phyloP scores from a whole-genome alignment of 768 basidiomycete genomes.

The Trametes cubensis region DNA sequence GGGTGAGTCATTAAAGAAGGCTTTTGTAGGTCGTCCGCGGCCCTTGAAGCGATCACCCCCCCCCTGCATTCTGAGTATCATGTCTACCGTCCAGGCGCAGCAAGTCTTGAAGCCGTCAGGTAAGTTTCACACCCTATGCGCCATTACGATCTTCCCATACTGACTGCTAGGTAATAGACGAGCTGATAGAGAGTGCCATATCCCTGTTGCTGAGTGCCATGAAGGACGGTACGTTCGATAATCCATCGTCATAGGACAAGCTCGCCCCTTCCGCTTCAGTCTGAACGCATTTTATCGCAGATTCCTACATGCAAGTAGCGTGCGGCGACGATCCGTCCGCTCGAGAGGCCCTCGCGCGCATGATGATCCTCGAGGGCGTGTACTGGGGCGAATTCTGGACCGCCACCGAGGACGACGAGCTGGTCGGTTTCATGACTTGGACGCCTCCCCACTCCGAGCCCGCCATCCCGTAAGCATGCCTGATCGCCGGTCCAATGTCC shows the following conservation, averaged over 20 bases:
- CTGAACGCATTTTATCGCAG: background rate
- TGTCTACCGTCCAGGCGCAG: background rate
- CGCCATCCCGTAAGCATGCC: background rate
- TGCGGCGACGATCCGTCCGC: background rate
- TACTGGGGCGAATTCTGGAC: slow-evolving; percentile 13
- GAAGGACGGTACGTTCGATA: background rate
- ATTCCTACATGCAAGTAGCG: background rate
- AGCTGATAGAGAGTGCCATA: slow-evolving; percentile 2
- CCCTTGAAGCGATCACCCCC: too few species aligned
- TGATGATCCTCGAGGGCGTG: slow-evolving; percentile 2
- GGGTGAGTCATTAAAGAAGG: too few species aligned
- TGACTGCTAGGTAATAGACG: background rate
- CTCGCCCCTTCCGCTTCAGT: background rate
- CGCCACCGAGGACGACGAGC: background rate
- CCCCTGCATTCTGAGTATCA: background rate
- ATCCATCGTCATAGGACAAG: background rate
- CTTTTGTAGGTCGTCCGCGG: too few species aligned
- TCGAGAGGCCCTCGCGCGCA: background rate
- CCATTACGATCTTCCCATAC: background rate
- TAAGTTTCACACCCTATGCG: background rate
- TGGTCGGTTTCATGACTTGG: slow-evolving; percentile 14
- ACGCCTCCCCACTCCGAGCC: background rate
- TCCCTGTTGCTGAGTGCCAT: background rate
- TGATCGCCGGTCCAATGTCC: too few species aligned
- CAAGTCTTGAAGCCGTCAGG: slow-evolving; percentile 2